Conservation (phyloP, 2,329 filamentous ascomycete genomes). For the Dichotomopilus funicola region DNA sequence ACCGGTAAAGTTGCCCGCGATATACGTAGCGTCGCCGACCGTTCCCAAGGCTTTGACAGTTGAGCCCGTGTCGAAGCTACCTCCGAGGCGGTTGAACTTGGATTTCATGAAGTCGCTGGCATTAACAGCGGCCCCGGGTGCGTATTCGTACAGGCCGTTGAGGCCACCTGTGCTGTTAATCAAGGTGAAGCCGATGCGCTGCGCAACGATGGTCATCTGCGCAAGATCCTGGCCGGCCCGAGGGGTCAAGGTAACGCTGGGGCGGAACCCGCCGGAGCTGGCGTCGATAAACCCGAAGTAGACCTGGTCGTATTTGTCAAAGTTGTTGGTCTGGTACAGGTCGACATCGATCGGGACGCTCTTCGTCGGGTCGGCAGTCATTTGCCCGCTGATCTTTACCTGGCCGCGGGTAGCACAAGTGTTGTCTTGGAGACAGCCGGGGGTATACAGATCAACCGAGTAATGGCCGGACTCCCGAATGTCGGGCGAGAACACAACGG, state of each 20-base stretch:
- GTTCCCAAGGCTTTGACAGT: conserved; percentile 63
- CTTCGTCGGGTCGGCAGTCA: conserved; percentile 47
- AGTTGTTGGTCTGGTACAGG: conserved; percentile 87
- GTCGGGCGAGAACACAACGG: conserved; percentile 74
- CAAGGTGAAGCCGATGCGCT: conserved; percentile 72
- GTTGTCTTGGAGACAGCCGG: conserved; percentile 75
- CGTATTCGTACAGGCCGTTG: conserved; percentile 86
- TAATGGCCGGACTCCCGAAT: conserved; percentile 89
- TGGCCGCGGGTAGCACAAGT: conserved; percentile 71
- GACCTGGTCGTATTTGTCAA: conserved; percentile 92
- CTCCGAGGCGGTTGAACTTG: conserved; percentile 68
- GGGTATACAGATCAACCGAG: conserved; percentile 83
- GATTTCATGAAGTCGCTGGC: conserved; percentile 62
- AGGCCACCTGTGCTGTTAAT: conserved; percentile 70
- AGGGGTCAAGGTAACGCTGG: conserved; percentile 71
- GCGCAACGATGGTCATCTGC: conserved; percentile 76
- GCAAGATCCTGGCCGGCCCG: conserved; percentile 54
- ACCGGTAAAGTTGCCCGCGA: conserved; percentile 79
- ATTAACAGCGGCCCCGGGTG: conserved; percentile 57
- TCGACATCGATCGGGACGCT: conserved; percentile 48
- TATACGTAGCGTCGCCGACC: conserved; percentile 59
- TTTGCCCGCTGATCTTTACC: conserved; percentile 71
- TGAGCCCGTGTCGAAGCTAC: conserved; percentile 60
- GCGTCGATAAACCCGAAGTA: conserved; percentile 81
- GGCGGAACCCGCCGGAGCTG: conserved; percentile 64